Conservation (phyloP, 2,329 filamentous ascomycete species). For the Venturia aucupariae region DNA sequence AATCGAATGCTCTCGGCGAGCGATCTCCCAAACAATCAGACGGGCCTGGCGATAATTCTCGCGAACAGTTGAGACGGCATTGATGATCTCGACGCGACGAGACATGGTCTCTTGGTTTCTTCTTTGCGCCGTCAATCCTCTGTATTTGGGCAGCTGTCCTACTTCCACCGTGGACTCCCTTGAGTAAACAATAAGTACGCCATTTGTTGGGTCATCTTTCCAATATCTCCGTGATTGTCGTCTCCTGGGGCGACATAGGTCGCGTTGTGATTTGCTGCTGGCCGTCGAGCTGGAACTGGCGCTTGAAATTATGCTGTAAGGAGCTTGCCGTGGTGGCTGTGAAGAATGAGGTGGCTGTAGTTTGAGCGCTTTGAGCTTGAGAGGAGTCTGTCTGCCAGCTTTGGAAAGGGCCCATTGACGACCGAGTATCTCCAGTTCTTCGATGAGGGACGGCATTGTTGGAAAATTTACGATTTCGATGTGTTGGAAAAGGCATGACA, state of each 20-base stretch:
- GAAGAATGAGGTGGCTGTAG: not conserved
- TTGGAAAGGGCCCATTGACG: not conserved
- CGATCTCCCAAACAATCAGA: not conserved
- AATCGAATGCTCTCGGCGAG: not conserved
- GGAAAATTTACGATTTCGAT: not conserved
- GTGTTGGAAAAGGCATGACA: not conserved
- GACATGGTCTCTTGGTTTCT: not conserved
- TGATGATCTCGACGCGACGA: conserved; percentile 7
- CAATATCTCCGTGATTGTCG: not conserved
- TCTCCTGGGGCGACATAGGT: not conserved
- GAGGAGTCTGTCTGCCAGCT: not conserved
- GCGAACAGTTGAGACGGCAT: not conserved
- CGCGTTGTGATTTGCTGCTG: not conserved
- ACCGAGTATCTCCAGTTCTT: not conserved
- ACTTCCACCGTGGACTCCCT: not conserved
- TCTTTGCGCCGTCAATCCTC: not conserved
- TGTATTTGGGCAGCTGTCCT: conserved; percentile 3
- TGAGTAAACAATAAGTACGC: not conserved
- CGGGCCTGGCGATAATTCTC: not conserved
- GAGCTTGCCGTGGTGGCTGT: not conserved
- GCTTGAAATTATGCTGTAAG: not conserved
- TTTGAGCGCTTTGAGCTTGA: not conserved
- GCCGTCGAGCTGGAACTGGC: not conserved
- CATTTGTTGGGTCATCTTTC: not conserved
- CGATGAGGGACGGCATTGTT: conserved; percentile 2